A percentile compares a stretch with the other conserved stretches of the same genome.
phyloP scores from a whole-genome alignment of 805 yeast genomes.

The Teunomyces tritomae region DNA sequence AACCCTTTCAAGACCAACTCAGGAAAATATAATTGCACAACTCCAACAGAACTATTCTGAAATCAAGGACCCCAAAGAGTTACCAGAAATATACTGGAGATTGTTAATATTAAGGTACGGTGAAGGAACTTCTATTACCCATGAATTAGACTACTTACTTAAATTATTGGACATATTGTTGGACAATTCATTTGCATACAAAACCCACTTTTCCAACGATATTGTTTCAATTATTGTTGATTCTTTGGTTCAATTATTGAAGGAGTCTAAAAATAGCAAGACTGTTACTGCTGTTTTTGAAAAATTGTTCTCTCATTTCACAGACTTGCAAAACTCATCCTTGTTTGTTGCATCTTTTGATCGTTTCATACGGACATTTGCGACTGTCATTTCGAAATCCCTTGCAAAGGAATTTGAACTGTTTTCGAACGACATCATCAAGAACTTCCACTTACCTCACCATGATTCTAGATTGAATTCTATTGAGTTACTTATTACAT shows the following conservation, averaged over 20 bases:
- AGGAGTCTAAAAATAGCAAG: constrained; percentile 7
- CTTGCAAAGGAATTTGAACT: constrained; percentile 7
- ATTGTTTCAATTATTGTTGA: constrained; percentile 39
- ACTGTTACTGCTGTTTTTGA: constrained; percentile 9
- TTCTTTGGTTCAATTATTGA: constrained; percentile 24
- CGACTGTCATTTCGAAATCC: neutral
- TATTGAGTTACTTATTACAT: constrained; percentile 43
- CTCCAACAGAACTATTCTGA: constrained; percentile 7
- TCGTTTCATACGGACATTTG: constrained; percentile 17
- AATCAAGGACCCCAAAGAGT: constrained; percentile 7
- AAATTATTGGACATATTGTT: constrained; percentile 12
- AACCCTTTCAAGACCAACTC: constrained; percentile 30
- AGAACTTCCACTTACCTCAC: constrained; percentile 48
- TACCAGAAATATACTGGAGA: constrained; percentile 54
- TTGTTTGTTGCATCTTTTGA: constrained; percentile 36
- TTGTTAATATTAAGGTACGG: constrained; percentile 40
- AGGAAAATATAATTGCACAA: constrained; percentile 11
- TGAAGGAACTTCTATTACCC: constrained; percentile 18
- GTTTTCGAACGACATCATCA: constrained; percentile 12
- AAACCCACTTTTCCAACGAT: constrained; percentile 32
- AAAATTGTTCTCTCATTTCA: constrained; percentile 15
- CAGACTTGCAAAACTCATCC: constrained; percentile 31
- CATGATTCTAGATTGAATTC: constrained; percentile 50
- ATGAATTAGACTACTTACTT: constrained; percentile 15
- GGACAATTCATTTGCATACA: constrained; percentile 7